Evolutionary conservation across 208 protist species (phyloP).

Genomic region (Acanthamoeba healyi): DNA sequence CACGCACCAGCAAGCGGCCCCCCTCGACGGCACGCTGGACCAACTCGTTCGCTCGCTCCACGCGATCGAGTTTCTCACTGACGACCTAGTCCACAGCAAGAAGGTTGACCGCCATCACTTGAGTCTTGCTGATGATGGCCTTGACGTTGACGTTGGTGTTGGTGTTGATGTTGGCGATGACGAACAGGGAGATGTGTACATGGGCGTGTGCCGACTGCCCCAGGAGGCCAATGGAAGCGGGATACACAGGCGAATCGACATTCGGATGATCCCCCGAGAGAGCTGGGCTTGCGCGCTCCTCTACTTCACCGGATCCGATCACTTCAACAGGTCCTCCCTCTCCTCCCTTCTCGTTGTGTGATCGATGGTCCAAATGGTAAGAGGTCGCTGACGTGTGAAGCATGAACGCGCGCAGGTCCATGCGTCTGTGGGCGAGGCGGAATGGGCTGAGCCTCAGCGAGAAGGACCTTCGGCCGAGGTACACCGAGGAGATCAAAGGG

Average conservation of each 20-base stretch:
- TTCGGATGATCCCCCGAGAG: constrained; percentile 54
- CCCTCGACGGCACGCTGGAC: constrained; percentile 53
- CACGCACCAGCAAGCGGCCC: constrained; percentile 42
- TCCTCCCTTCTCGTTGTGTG: neutral
- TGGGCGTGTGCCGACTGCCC: constrained; percentile 54
- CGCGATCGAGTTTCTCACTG: constrained; percentile 11
- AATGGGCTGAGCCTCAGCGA: constrained; percentile 58
- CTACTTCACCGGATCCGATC: constrained; percentile 67
- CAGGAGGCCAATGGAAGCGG: neutral
- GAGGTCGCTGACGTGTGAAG: neutral
- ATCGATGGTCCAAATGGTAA: too few species aligned
- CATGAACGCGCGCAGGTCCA: neutral
- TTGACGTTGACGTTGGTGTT: too few species aligned
- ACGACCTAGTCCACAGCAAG: constrained; percentile 11
- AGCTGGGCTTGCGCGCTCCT: constrained; percentile 67
- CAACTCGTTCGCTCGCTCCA: constrained; percentile 12
- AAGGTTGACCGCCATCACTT: neutral
- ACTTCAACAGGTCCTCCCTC: constrained; percentile 44
- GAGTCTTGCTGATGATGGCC: neutral
- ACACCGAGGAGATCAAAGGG: constrained; percentile 68
- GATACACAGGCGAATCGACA: constrained; percentile 9
- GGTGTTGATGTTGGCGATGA: too few species aligned
- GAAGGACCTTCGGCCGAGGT: constrained; percentile 19
- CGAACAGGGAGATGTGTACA: constrained; percentile 57
- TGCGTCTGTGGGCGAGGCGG: constrained; percentile 47